Evolutionary conservation across 148 eudicot genomes (phyloP), one percentile per base, ranked within the genome.

Genomic region (Euryodendron excelsum): DNA sequence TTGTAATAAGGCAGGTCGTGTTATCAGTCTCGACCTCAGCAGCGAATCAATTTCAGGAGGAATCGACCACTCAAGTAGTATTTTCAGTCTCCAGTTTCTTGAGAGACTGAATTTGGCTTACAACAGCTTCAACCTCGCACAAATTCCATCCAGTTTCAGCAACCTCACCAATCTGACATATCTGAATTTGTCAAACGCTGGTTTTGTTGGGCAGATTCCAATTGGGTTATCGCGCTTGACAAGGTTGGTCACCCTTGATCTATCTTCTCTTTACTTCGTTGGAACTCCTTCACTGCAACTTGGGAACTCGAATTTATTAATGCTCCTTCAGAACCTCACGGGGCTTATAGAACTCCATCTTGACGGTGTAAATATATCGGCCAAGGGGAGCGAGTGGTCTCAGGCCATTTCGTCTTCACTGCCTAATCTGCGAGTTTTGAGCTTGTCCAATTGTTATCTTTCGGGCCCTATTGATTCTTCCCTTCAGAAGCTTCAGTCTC

Each of bases 181-280:
- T 55, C 62, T 85, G 44, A 80, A 85, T 62, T 37, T 86, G 76
- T 86, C 88, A 36, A 21, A 72, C 13, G 44, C 84, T 12, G 83
- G 78, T 11, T 84, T 86, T 56, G 28, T 8, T 6, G 87, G 85
- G 58, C 85, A 86, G 36, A 69, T 86, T n/a, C 89, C 89, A 1
- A 55, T 69, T 18, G 87, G 62, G 25, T 55, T 86, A 0, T 75
- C 87, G 0, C 41, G 4, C 0, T 4, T 86, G 85, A 77, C 34
- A n/a, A 81, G 58, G 53, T 78, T 84, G 68, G 76, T 67, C 1
- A 41, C 0, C 30, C 82, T 86, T 64, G 83, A 86, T 79, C 61
- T 83, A 7, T 83, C 89, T 10, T 53, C 28, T n/a, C 20, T 59
- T 59, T 25, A 28, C 55, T 44, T 44, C 21, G 25, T 23, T 0